Base-by-base conservation (phyloP, 1,284 basidiomycete genomes). In the Heimioporus retisporus region DNA sequence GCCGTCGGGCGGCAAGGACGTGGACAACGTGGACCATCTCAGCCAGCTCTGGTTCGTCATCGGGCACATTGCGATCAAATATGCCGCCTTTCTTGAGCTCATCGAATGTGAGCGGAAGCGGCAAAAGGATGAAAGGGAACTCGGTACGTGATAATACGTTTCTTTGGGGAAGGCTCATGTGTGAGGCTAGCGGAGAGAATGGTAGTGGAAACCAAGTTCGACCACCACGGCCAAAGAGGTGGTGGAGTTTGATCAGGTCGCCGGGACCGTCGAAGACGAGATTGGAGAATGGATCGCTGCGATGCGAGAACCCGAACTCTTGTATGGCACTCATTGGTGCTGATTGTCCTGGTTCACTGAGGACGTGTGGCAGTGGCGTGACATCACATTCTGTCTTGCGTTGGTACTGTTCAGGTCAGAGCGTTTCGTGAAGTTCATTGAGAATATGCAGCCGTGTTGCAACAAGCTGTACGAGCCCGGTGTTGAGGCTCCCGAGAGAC, bases 71-170 rank as follows among this genome's bases (percentile, higher is more conserved):
- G 96, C 96, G 10, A 95, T 99, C 81, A 99, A 99, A 80, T 96
- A 99, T 69, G 96, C 98, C 65, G 96, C 98, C 31, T 98, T 96
- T 78, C 88, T 99, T 44, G 97, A 99, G 80, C 85, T 98, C 55
- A 93, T 99, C n/a, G 97, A 99, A 80, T 85, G 97, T 50, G 97
- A 99, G 78, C 94, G 95, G 90, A 99, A 99, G 83, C 85, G 96
- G 19, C 92, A 97, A 79, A 99, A 98, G 82, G 96, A 97, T 64
- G 95, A 95, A 77, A 92, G 89, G 66, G 91, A 88, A 60, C 86
- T 91, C 72, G 92, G 95, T 93, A 46, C 14, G 44, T 74, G 65
- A 88, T 80, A 14, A 60, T 60, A 31, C 18, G 31, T 42, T 64
- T 18, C 15, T 51, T 51, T 16, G n/a, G 56, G 8, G 35, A 7